Evolutionary conservation across 106 monocot genomes (phyloP).

Genomic region (Dioscorea zingiberensis): DNA sequence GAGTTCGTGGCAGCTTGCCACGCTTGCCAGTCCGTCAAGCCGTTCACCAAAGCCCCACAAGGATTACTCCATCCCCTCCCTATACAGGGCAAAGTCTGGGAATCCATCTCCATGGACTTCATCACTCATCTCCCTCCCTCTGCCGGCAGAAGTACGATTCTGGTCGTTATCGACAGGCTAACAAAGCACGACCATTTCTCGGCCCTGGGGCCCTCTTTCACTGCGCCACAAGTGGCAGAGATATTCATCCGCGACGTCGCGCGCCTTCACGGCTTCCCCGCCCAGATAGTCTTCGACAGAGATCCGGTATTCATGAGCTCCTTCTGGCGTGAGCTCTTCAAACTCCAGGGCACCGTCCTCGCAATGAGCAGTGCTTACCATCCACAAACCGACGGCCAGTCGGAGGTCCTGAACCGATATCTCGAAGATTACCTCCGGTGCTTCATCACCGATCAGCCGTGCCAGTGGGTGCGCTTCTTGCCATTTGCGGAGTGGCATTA

Average conservation of each 20-base stretch:
- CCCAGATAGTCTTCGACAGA: slow-evolving; percentile 1
- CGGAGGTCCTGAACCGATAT: slow-evolving; percentile 4
- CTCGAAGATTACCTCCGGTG: slow-evolving; percentile 4
- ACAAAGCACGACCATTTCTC: slow-evolving; percentile 10
- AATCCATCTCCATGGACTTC: slow-evolving; percentile 11
- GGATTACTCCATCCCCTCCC: slow-evolving; percentile 6
- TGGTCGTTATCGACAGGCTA: slow-evolving; percentile 11
- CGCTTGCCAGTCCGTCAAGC: not conserved
- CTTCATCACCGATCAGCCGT: not conserved
- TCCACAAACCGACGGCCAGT: slow-evolving; percentile 12
- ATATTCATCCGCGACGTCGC: not conserved
- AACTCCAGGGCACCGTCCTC: not conserved
- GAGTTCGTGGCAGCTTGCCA: not conserved
- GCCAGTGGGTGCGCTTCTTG: not conserved
- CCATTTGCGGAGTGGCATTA: slow-evolving; percentile 10
- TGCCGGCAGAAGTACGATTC: not conserved
- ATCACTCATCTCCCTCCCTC: not conserved
- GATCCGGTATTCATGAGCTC: slow-evolving; percentile 3
- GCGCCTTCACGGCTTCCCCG: slow-evolving; percentile 6
- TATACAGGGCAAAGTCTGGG: slow-evolving; percentile 1
- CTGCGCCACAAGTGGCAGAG: not conserved
- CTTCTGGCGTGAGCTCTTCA: slow-evolving; percentile 10
- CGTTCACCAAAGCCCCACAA: not conserved
- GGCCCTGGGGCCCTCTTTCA: not conserved
- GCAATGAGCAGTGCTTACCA: slow-evolving; percentile 6